phyloP scores from a whole-genome alignment of 495 filamentous ascomycete genomes.

The Pseudevernia furfuracea region DNA sequence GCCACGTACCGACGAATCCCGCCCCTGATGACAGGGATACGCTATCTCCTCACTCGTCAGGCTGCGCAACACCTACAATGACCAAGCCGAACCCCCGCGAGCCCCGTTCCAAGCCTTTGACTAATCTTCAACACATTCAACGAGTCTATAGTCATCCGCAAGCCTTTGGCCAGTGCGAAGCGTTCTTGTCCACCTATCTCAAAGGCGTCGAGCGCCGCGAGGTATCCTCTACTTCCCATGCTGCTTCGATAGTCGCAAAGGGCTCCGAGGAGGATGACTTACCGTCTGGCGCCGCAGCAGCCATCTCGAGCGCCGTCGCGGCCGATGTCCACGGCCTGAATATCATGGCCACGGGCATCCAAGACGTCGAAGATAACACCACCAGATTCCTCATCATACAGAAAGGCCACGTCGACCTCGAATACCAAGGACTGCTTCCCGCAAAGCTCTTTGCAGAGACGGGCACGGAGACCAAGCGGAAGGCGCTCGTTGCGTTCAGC shows the following conservation, averaged over 20 bases:
- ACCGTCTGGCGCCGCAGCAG: conserved; percentile 52
- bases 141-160: conserved; percentile 86
- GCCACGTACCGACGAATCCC: conserved; percentile 33
- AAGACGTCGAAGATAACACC: conserved; percentile 76
- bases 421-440: conserved; percentile 10
- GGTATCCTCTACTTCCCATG: conserved; percentile 76
- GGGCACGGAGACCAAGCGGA: conserved; percentile 37
- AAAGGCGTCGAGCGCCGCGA: conserved; percentile 70
- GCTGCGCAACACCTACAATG: conserved; percentile 23
- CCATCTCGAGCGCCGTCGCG: conserved; percentile 68
- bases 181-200: conserved; percentile 59
- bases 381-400: conserved; percentile 80
- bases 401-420: conserved; percentile 31
- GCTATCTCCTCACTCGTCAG: conserved; percentile 36
- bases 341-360: conserved; percentile 64
- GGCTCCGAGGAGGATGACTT: conserved; percentile 33
- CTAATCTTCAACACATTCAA: conserved; percentile 41
- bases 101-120: conserved; percentile 32
- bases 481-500: conserved; percentile 74
- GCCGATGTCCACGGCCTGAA: conserved; percentile 58
- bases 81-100: conserved; percentile 24
- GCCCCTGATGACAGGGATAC: conserved; percentile 16
- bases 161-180: conserved; percentile 85
- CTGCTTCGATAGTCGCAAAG: conserved; percentile 63
- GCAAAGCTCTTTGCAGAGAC: not conserved